Evolutionary conservation across 441 rosid species (phyloP).

Genomic region (Bocquillonia castaneifolia): DNA sequence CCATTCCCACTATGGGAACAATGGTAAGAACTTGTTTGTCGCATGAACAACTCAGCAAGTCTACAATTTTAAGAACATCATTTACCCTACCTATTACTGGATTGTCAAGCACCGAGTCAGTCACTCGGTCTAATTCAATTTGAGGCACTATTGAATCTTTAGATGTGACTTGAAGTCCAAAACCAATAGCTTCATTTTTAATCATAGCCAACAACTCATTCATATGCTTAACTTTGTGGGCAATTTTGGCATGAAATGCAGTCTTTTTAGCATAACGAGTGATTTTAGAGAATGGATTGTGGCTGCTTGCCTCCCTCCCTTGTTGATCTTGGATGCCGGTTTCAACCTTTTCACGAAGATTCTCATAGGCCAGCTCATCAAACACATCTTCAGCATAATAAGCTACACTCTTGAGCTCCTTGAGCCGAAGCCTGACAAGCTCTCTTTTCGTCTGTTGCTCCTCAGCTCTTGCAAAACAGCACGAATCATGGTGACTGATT

Average conservation of each 20-base stretch:
- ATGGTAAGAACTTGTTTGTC: not conserved
- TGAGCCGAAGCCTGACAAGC: too few species aligned
- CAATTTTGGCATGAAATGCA: not conserved
- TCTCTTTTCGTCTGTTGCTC: too few species aligned
- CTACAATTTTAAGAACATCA: not conserved
- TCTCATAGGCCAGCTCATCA: slow-evolving; percentile 23
- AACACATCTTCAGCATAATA: slow-evolving; percentile 21
- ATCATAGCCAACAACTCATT: not conserved
- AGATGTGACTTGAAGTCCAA: not conserved
- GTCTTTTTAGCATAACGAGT: not conserved
- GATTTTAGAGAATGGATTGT: slow-evolving; percentile 10
- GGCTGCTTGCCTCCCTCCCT: slow-evolving; percentile 8
- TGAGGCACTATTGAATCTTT: not conserved
- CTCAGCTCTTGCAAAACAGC: too few species aligned
- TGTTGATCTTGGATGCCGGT: too few species aligned
- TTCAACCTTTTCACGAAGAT: slow-evolving; percentile 11
- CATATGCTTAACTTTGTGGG: not conserved
- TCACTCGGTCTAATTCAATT: not conserved
- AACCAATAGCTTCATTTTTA: not conserved
- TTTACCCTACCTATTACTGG: not conserved
- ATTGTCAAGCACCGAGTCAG: not conserved
- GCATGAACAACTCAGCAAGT: not conserved
- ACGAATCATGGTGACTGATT: not conserved
- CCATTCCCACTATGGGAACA: slow-evolving; percentile 17
- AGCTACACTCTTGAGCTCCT: too few species aligned